Percentiles rank a stretch among this genome's conserved stretches.
These are phyloP conservation scores for Orbilia quercus DNA, from an alignment of 2,329 filamentous ascomycete genomes.

Conservation along the genomic window DNA sequence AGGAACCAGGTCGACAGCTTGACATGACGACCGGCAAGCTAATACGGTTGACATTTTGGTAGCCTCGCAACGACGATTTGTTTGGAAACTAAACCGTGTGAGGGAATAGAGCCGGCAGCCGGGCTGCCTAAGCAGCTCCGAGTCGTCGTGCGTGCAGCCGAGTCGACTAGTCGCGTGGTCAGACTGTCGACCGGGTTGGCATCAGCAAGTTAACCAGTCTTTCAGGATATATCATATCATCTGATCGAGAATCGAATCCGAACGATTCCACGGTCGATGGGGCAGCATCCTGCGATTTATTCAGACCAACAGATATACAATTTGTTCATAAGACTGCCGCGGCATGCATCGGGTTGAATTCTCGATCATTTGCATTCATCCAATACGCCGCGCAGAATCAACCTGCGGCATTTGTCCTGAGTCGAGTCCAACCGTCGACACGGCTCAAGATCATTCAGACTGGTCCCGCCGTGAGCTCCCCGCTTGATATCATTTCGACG, in stretches of 20 bases:
- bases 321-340: too few species aligned
- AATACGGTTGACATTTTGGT: neutral
- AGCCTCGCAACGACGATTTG: constrained; percentile 44
- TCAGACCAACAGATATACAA: too few species aligned
- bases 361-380: too few species aligned
- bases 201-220: neutral
- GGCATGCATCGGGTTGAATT: too few species aligned
- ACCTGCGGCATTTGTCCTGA: neutral
- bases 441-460: constrained; percentile 5
- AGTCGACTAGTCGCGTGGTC: constrained; percentile 55
- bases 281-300: too few species aligned
- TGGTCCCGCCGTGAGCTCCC: neutral
- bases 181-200: neutral
- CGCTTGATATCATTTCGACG: constrained; percentile 2
- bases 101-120: constrained; percentile 27
- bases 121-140: constrained; percentile 24
- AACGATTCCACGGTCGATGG: too few species aligned
- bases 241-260: too few species aligned
- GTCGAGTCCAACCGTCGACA: neutral
- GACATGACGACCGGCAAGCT: constrained; percentile 3
- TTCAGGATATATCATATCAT: neutral
- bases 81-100: constrained; percentile 13
- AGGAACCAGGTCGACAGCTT: constrained; percentile 20
- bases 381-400: too few species aligned
- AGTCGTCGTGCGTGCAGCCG: constrained; percentile 37